Conservation (phyloP, 176 grass and related monocot species). For the Melocanna baccifera region DNA sequence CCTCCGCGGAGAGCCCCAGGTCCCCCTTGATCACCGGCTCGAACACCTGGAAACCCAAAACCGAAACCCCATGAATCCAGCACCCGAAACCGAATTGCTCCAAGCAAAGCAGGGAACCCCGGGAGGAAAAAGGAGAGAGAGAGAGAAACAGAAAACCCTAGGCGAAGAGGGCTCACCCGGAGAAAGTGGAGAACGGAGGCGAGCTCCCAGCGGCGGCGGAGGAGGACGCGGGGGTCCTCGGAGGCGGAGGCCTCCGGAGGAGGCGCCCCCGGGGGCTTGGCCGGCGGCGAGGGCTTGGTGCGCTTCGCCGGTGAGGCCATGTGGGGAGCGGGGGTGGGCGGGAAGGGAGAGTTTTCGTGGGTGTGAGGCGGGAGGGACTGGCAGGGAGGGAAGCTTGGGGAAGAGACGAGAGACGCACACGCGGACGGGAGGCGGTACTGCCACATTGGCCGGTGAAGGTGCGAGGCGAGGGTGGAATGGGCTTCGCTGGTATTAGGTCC, state of each 20-base stretch:
- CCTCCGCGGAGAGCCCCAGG: constrained; percentile 69
- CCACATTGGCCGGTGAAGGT: neutral
- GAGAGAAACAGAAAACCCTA: constrained; percentile 15
- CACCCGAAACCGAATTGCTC: neutral
- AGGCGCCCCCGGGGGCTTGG: neutral
- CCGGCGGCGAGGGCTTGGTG: neutral
- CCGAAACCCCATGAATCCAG: neutral
- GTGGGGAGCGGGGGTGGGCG: neutral
- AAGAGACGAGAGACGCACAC: neutral
- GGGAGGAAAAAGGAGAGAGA: neutral
- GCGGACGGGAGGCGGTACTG: neutral
- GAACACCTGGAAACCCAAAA: constrained; percentile 52
- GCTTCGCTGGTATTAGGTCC: no score
- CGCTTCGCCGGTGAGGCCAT: constrained; percentile 53
- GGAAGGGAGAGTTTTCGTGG: constrained; percentile 31
- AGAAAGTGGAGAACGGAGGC: constrained; percentile 87
- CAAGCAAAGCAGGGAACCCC: neutral
- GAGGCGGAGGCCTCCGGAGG: neutral
- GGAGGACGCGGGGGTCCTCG: constrained; percentile 32
- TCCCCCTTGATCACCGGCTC: constrained; percentile 66
- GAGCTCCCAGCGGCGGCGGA: constrained; percentile 83
- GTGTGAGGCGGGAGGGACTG: constrained; percentile 4
- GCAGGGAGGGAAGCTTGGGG: neutral
- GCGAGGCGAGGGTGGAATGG: no score
- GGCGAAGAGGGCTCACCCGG: constrained; percentile 32